phyloP scores from a whole-genome alignment of 2,329 filamentous ascomycete genomes.

The Aspergillus versicolor region DNA sequence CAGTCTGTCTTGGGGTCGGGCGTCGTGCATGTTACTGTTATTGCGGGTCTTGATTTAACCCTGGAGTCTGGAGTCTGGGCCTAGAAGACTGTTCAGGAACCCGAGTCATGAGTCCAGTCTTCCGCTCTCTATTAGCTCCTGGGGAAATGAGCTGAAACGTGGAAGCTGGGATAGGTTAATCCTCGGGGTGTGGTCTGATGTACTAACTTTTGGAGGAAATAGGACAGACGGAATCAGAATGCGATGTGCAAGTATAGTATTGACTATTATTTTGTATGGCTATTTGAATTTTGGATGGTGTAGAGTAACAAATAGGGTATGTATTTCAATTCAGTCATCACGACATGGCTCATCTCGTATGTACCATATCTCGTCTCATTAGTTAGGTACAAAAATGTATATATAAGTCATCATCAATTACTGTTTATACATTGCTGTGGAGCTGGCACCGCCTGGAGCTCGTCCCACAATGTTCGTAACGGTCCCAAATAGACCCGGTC shows the following conservation, averaged over 20 bases:
- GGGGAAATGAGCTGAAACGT: background rate
- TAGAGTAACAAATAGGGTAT: background rate
- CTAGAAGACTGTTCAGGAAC: no score
- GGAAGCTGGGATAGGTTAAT: background rate
- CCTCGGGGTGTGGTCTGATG: no score
- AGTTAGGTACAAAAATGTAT: slow-evolving; percentile 4
- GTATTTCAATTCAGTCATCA: slow-evolving; percentile 2
- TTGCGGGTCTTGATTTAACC: no score
- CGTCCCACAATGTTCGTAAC: slow-evolving; percentile 33
- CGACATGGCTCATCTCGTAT: slow-evolving; percentile 7
- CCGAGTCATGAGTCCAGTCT: no score
- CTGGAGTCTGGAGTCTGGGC: no score
- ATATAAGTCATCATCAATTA: slow-evolving; percentile 9
- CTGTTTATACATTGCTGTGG: slow-evolving; percentile 15
- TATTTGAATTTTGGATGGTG: background rate
- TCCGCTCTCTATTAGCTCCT: no score
- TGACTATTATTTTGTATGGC: background rate
- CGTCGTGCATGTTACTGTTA: no score
- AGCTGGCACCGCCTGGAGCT: slow-evolving; percentile 24
- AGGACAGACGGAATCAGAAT: no score
- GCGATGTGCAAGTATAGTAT: no score
- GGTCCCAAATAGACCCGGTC: slow-evolving; percentile 34
- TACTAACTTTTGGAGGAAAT: no score
- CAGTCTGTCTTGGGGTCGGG: no score
- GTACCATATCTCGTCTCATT: slow-evolving; percentile 22